phyloP scores from a whole-genome alignment of 805 yeast genomes.

The Yarrowia sp. region DNA sequence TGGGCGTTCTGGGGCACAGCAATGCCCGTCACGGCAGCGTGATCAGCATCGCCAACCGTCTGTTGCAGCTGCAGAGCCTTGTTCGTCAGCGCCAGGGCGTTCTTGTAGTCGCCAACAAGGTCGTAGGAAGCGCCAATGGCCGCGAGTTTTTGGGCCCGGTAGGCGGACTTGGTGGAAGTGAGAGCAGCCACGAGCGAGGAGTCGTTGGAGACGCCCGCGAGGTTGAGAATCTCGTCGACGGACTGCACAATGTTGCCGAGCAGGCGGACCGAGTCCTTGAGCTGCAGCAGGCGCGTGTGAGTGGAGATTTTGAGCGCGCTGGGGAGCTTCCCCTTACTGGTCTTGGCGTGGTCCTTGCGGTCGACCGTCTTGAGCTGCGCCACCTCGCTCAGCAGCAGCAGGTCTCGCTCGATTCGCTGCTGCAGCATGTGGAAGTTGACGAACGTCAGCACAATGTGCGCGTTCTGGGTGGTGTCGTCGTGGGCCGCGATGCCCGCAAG shows the following conservation, averaged over 20 bases:
- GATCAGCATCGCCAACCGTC: neutral
- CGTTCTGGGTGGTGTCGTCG: constrained; percentile 60
- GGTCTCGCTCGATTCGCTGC: constrained; percentile 71
- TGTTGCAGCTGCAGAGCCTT: constrained; percentile 30
- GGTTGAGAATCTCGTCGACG: constrained; percentile 60
- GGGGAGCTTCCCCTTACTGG: constrained; percentile 22
- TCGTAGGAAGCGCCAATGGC: constrained; percentile 44
- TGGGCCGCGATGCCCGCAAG: constrained; percentile 36
- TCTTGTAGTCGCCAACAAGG: constrained; percentile 36
- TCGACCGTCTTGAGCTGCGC: constrained; percentile 12
- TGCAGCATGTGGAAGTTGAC: constrained; percentile 66
- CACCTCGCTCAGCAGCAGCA: constrained; percentile 40
- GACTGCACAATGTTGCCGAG: constrained; percentile 53
- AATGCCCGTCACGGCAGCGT: neutral
- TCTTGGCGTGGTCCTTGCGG: constrained; percentile 27
- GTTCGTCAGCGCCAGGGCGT: constrained; percentile 37
- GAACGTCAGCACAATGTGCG: constrained; percentile 72
- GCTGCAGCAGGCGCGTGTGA: constrained; percentile 25
- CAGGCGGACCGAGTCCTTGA: constrained; percentile 48
- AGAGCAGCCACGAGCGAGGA: constrained; percentile 62
- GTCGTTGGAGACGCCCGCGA: constrained; percentile 91
- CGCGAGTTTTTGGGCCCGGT: constrained; percentile 45
- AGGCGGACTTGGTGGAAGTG: constrained; percentile 49
- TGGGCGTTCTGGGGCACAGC: constrained; percentile 2
- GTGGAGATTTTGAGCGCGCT: constrained; percentile 28